Evolutionary conservation across 2,329 filamentous ascomycete genomes (phyloP).

Genomic region (Sordariomycetes sp.): DNA sequence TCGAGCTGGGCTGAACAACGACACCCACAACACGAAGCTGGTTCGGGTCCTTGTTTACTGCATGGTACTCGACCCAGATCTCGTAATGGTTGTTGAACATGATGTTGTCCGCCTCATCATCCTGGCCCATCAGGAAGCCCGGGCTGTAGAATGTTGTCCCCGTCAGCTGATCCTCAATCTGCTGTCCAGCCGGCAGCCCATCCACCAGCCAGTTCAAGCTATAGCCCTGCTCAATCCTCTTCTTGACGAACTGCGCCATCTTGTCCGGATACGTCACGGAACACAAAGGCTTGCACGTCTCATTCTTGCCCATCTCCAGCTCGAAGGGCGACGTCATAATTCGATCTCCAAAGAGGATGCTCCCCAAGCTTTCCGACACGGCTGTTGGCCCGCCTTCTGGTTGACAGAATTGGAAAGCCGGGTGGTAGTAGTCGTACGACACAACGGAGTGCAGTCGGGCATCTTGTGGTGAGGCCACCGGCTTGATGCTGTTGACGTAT

Average conservation of each 20-base stretch:
- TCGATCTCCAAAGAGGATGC: constrained; percentile 93
- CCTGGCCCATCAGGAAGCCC: constrained; percentile 69
- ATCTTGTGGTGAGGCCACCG: constrained; percentile 68
- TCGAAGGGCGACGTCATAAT: constrained; percentile 96
- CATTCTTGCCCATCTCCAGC: constrained; percentile 76
- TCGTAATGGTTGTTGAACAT: constrained; percentile 92
- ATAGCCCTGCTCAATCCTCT: constrained; percentile 74
- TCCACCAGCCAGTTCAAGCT: constrained; percentile 95
- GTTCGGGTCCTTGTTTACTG: constrained; percentile 54
- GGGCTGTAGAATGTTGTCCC: constrained; percentile 80
- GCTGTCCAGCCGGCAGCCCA: constrained; percentile 82
- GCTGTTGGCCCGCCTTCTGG: constrained; percentile 68
- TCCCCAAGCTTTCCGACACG: constrained; percentile 75
- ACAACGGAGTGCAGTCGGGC: constrained; percentile 83
- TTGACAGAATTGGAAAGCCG: constrained; percentile 78
- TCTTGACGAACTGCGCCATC: constrained; percentile 71
- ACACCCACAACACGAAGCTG: constrained; percentile 88
- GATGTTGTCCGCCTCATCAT: constrained; percentile 44
- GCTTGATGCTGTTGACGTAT: constrained; percentile 87
- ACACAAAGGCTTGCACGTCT: constrained; percentile 80
- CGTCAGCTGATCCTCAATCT: constrained; percentile 67
- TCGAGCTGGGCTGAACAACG: constrained; percentile 73
- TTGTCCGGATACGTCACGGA: constrained; percentile 51
- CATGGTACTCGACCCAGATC: constrained; percentile 86
- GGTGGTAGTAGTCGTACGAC: constrained; percentile 93